Evolutionary conservation across 139 green algal species (phyloP).

Genomic region (Coccomyxa sp.): DNA sequence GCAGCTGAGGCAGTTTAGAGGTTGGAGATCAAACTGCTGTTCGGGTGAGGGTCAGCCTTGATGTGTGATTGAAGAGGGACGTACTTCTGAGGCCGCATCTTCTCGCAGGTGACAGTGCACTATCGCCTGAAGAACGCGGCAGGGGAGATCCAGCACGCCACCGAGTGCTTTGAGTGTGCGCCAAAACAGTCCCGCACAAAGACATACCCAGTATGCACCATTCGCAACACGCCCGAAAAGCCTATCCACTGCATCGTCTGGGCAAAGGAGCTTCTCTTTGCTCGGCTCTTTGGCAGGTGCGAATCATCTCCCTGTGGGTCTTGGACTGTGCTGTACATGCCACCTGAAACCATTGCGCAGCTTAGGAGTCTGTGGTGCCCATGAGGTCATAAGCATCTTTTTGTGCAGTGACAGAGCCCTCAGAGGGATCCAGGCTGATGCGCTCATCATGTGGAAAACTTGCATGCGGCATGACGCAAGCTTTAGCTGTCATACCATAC

Average conservation of each 20-base stretch:
- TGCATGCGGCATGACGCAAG: too few relatives aligned
- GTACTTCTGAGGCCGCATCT: background rate
- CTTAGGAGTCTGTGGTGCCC: too few relatives aligned
- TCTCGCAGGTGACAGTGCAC: conserved; percentile 73
- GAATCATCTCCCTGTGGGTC: too few relatives aligned
- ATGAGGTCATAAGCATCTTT: too few relatives aligned
- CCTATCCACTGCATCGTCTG: conserved; percentile 98
- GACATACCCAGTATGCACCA: conserved; percentile 94
- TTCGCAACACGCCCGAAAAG: conserved; percentile 97
- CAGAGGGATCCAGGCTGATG: too few relatives aligned
- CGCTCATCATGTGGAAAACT: background rate
- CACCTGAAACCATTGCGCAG: too few relatives aligned
- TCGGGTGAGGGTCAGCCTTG: too few relatives aligned
- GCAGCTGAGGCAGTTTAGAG: too few relatives aligned
- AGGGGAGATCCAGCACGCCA: conserved; percentile 76
- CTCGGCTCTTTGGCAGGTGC: conserved; percentile 79
- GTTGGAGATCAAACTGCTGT: too few relatives aligned
- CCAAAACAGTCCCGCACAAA: conserved; percentile 78
- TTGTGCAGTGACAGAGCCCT: too few relatives aligned
- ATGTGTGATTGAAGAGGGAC: background rate
- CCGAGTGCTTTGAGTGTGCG: conserved; percentile 96
- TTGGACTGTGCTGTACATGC: too few relatives aligned
- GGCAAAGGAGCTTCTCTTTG: conserved; percentile 97
- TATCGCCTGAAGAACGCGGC: conserved; percentile 50
- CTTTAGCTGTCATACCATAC: too few relatives aligned